phyloP scores from a whole-genome alignment of 2,329 filamentous ascomycete species.

The Colletotrichum tropicale region DNA sequence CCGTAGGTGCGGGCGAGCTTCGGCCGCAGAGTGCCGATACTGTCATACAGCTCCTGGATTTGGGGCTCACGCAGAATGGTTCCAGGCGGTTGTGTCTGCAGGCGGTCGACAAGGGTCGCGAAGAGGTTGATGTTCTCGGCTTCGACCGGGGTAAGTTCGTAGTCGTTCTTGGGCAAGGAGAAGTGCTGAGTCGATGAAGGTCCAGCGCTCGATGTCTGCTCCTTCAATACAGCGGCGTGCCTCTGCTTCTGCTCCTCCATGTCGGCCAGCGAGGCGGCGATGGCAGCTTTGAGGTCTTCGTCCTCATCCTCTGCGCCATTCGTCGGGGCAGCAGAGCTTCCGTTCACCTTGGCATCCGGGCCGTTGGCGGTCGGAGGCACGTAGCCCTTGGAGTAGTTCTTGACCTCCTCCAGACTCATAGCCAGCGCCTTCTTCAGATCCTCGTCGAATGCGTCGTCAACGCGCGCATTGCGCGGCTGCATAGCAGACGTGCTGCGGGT shows the following conservation, averaged over 20 bases:
- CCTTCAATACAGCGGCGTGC: constrained; percentile 82
- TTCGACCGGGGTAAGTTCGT: constrained; percentile 91
- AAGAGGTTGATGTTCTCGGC: constrained; percentile 98
- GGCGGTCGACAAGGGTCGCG: constrained; percentile 87
- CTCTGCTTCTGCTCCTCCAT: constrained; percentile 98
- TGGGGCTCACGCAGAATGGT: constrained; percentile 97
- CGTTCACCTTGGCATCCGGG: constrained; percentile 32
- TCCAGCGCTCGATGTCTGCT: constrained; percentile 67
- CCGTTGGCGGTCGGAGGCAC: constrained; percentile 59
- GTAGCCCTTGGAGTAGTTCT: constrained; percentile 76
- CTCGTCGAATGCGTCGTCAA: constrained; percentile 92
- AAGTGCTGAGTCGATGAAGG: constrained; percentile 56
- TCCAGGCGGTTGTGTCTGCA: constrained; percentile 93
- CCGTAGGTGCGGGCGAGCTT: constrained; percentile 96
- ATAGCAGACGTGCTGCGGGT: constrained; percentile 71
- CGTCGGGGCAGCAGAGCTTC: constrained; percentile 30
- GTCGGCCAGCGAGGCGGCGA: constrained; percentile 91
- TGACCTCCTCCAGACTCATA: constrained; percentile 96
- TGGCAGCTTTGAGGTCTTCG: constrained; percentile 90
- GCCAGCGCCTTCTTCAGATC: constrained; percentile 92
- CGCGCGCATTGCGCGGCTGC: constrained; percentile 87
- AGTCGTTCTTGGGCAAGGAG: constrained; percentile 82
- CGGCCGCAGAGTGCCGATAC: constrained; percentile 89
- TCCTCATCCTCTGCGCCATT: constrained; percentile 82
- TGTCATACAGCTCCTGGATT: constrained; percentile 97